These are phyloP conservation scores for Astragalus membranaceus DNA, from an alignment of 306 rosid genomes.

Conservation along the genomic window DNA sequence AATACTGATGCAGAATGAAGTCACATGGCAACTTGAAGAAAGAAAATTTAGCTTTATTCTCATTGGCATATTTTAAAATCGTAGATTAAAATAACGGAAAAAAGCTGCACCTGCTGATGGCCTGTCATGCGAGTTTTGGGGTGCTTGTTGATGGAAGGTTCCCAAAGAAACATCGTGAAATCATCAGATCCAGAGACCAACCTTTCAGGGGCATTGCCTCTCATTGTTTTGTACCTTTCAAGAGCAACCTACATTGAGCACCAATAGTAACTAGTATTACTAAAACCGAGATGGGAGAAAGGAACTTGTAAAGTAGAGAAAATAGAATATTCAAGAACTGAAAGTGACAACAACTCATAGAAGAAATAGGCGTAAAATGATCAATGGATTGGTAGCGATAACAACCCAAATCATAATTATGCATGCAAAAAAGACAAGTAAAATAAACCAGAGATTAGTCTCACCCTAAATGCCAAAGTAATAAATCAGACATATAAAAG, in stretches of 20 bases:
- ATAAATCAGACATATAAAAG: not conserved
- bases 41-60: not conserved
- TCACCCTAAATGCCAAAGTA: not conserved
- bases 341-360: not conserved
- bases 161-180: conserved; percentile 96
- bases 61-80: not conserved
- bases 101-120: conserved; percentile 75
- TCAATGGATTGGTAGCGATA: not conserved
- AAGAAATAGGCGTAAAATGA: not conserved
- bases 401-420: not conserved
- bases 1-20: conserved; percentile 8
- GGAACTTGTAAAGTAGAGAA: not conserved
- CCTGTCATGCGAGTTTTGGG: conserved; percentile 94
- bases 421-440: not conserved
- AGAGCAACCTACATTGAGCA: conserved; percentile 64
- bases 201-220: conserved; percentile 82
- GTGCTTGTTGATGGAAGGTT: conserved; percentile 78
- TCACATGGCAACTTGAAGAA: conserved; percentile 12
- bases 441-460: not conserved
- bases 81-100: not conserved
- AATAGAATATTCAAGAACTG: not conserved
- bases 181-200: conserved; percentile 98
- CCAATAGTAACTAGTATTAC: not conserved
- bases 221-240: conserved; percentile 82
- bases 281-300: not conserved